Percentiles rank a stretch among this genome's conserved stretches.
phyloP scores from a whole-genome alignment of 129 eudicot species.

The Chrysanthemum seticuspe region DNA sequence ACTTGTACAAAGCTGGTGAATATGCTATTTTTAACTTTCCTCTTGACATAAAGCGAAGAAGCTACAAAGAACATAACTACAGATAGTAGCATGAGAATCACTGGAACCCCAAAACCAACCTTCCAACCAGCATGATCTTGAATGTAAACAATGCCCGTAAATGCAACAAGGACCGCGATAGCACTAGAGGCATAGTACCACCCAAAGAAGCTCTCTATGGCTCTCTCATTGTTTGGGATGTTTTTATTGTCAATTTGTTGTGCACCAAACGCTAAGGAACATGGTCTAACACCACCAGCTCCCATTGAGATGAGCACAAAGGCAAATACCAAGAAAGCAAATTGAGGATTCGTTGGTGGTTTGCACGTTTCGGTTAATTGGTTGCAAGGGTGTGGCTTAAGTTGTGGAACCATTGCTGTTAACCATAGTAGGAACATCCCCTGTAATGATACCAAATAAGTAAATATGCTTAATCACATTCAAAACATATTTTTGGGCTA shows the following conservation, averaged over 20 bases:
- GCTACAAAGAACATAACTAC: slow-evolving; percentile 54
- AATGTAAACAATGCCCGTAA: slow-evolving; percentile 64
- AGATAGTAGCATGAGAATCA: slow-evolving; percentile 52
- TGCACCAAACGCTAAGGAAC: slow-evolving; percentile 74
- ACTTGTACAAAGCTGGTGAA: slow-evolving; percentile 37
- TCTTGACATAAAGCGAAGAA: slow-evolving; percentile 50
- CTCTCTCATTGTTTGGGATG: slow-evolving; percentile 40
- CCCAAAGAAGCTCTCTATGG: slow-evolving; percentile 54
- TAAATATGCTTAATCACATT: neutral
- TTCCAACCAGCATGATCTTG: slow-evolving; percentile 75
- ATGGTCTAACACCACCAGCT: slow-evolving; percentile 80
- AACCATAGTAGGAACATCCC: slow-evolving; percentile 72
- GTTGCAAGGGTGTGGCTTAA: slow-evolving; percentile 64
- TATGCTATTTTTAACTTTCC: slow-evolving; percentile 26
- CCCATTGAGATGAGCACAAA: slow-evolving; percentile 72
- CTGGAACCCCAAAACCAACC: slow-evolving; percentile 71
- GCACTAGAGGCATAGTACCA: slow-evolving; percentile 66
- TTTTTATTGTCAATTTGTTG: slow-evolving; percentile 51
- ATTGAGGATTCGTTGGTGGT: slow-evolving; percentile 47
- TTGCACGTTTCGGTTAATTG: slow-evolving; percentile 35
- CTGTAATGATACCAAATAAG: slow-evolving; percentile 40
- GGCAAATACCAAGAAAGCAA: slow-evolving; percentile 41
- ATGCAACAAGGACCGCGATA: slow-evolving; percentile 49
- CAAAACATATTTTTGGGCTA: too few relatives aligned
- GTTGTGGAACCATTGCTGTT: slow-evolving; percentile 59